Conservation (phyloP, 345 rosid species). For the Noccaea bulbosa region DNA sequence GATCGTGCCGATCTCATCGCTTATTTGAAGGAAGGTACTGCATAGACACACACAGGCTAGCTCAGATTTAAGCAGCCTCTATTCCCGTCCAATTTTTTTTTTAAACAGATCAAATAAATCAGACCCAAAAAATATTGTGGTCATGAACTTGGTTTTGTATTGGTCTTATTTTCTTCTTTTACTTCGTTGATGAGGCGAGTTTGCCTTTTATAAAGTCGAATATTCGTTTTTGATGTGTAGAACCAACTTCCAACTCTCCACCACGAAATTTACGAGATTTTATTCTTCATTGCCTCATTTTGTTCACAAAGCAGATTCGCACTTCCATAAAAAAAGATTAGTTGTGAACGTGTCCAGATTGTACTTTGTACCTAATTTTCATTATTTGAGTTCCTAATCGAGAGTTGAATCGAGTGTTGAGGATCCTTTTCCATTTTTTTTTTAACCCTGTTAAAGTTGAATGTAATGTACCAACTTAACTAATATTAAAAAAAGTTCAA, state of each 20-base stretch:
- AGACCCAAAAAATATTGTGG: slow-evolving; percentile 21
- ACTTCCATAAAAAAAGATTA: too few relatives aligned
- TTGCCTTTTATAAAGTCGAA: slow-evolving; percentile 18
- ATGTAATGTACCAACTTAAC: too few relatives aligned
- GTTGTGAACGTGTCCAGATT: too few relatives aligned
- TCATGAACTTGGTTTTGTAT: slow-evolving; percentile 20
- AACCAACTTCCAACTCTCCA: neutral
- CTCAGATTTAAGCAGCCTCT: neutral
- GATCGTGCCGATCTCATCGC: slow-evolving; percentile 82
- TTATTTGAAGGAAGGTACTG: slow-evolving; percentile 70
- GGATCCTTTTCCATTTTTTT: too few relatives aligned
- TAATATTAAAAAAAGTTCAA: too few relatives aligned
- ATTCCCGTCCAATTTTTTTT: slow-evolving; percentile 16
- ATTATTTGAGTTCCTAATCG: too few relatives aligned
- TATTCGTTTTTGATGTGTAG: slow-evolving; percentile 31
- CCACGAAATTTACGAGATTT: slow-evolving; percentile 5
- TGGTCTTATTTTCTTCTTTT: neutral
- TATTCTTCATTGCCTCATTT: slow-evolving; percentile 4
- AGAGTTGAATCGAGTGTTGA: too few relatives aligned
- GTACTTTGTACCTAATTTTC: too few relatives aligned
- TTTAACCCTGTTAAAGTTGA: too few relatives aligned
- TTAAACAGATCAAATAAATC: slow-evolving; percentile 23
- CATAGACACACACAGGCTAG: slow-evolving; percentile 29
- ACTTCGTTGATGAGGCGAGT: slow-evolving; percentile 16
- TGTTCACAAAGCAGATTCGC: neutral